Conservation (phyloP, 179 eudicot species). For the Heliamphora pulchella region DNA sequence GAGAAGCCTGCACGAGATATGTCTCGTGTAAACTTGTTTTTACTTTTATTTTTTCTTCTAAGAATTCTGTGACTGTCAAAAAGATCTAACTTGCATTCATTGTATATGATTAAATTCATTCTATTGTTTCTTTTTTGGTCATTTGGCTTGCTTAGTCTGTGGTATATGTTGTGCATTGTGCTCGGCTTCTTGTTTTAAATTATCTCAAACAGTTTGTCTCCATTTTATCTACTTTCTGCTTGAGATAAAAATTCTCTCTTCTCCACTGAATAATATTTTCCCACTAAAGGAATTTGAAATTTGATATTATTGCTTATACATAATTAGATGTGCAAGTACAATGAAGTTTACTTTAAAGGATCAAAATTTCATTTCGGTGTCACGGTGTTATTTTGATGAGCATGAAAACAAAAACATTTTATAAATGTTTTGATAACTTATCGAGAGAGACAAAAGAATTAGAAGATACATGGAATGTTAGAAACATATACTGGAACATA, state of each 20-base stretch:
- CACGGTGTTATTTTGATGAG: too few relatives aligned
- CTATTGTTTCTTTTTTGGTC: background rate
- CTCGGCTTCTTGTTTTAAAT: background rate
- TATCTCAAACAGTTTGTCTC: conserved; percentile 7
- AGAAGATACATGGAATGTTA: too few relatives aligned
- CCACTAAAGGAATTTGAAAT: background rate
- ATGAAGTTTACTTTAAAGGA: too few relatives aligned
- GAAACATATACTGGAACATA: too few relatives aligned
- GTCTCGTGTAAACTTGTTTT: background rate
- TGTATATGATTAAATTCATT: background rate
- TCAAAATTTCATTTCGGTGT: too few relatives aligned
- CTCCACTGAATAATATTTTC: background rate
- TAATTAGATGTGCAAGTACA: background rate
- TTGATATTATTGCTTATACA: background rate
- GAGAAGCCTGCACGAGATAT: background rate
- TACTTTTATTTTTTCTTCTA: background rate
- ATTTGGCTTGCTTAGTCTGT: background rate
- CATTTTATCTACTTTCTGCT: background rate
- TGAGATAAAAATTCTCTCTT: background rate
- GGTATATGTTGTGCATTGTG: background rate
- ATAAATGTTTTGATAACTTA: too few relatives aligned
- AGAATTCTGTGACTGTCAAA: background rate
- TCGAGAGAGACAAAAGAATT: too few relatives aligned
- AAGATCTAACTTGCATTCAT: background rate
- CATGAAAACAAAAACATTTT: too few relatives aligned